Base-by-base conservation (phyloP, 169 alveolate genomes). In the Plasmodium vivax region DNA sequence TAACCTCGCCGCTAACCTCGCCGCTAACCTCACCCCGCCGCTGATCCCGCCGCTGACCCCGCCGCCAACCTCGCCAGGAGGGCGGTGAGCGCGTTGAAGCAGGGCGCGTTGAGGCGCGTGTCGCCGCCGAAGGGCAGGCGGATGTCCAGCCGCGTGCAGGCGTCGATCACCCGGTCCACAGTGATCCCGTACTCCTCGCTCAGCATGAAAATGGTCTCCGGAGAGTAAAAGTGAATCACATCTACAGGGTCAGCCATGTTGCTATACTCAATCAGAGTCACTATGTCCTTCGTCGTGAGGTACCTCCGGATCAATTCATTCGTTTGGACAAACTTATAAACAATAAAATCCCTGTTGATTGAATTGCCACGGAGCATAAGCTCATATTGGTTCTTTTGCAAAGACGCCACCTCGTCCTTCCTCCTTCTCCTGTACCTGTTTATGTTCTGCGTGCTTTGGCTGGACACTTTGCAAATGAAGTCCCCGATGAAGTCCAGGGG, bases 231-330 rank as follows among this genome's bases (percentile, higher is more conserved):
- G 56, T 90, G 91, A 9, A 41, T 81, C 5, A 90, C 58, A 90
- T 90, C 94, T 0, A 90, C 94, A 0, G 94, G 94, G 72, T 90
- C 94, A 0, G 94, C 88, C 32, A 90, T 90, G 34, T 90, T 90
- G 0, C 84, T 23, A 80, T 90, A 90, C 14, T 90, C 94, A 23
- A 90, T 90, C 0, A 90, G 23, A 3, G 84, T 90, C 0, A 80
- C 51, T n/a, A 90, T 90, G 58, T 90, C 47, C 30, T 80, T 80
- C 8, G 94, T 90, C n/a, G 94, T 71, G 8, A 90, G 23, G 80
- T 90, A 90, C 36, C 43, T 90, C 14, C 54, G 54, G 5, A 90
- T 90, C 10, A 90, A 23, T 7, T 90, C 77, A 36, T 90, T 77
- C 45, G 82, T 62, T 41, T 90, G 10, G 19, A 90, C 90, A 90